Evolutionary conservation across 2,329 filamentous ascomycete genomes (phyloP), one percentile per base, ranked within the genome.

Genomic region (Alternaria sp.): DNA sequence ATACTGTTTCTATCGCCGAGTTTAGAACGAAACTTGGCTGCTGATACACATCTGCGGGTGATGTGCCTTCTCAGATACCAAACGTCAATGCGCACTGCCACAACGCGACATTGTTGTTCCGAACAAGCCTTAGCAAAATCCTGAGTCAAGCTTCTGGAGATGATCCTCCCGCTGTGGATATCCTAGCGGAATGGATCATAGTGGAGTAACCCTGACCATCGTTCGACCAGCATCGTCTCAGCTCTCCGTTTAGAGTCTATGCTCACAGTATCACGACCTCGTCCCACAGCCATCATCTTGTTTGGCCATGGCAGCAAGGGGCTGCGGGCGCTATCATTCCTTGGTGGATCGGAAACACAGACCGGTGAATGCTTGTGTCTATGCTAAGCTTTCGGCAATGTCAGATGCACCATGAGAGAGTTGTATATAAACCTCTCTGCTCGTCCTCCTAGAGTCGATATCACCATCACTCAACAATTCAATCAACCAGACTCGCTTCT

Each of bases 141-240:
- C 60, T 52, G 36, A 45, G 36, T 55, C 36, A 53, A 54, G 30
- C 51, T 36, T 52, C 60, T 71, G 67, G 63, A 72, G 62, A 64
- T 48, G 65, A 70, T 71, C 66, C 41, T 64, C 64, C 69, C 68
- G 66, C 53, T 55, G 54, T 54, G 51, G 28, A 46, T 32, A 68
- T 59, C 62, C 63, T 63, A 44, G 62, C 43, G 34, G 10, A 38
- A 57, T 27, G 57, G 45, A 55, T 45, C 54, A 58, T 55, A 63
- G 63, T 40, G 52, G 44, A 43, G 36, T 57, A 28, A 40, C 59
- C 54, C 14, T 56, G 53, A 51, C 41, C 49, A 73, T 75, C 60
- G 70, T 66, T 71, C 62, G 70, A 75, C 73, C 58, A 60, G 30
- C 43, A 60, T 41, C 63, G 74, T 75, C 70, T 77, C 72, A 71